A percentile compares a stretch with the other conserved stretches of the same genome.
phyloP scores from a whole-genome alignment of 2,329 filamentous ascomycete genomes.

The Arthrobotrys iridis region DNA sequence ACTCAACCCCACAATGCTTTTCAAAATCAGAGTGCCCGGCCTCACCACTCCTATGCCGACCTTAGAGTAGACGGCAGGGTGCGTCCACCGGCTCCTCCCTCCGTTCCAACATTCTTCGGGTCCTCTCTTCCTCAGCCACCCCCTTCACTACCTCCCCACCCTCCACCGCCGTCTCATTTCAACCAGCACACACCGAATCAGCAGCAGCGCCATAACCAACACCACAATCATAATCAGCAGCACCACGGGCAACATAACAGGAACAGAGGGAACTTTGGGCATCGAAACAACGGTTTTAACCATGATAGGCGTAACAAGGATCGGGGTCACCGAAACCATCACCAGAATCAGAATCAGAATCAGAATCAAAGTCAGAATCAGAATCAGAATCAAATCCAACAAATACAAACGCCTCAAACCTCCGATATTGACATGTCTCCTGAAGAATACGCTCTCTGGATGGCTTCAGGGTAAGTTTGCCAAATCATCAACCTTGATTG shows the following conservation, averaged over 20 bases:
- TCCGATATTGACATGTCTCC: constrained; percentile 49
- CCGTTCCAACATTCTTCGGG: constrained; percentile 48
- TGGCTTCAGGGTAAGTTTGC: constrained; percentile 38
- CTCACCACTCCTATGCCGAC: constrained; percentile 48
- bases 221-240: constrained; percentile 28
- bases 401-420: constrained; percentile 25
- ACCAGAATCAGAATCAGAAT: constrained; percentile 17
- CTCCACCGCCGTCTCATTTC: constrained; percentile 38
- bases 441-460: constrained; percentile 47
- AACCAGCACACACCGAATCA: constrained; percentile 44
- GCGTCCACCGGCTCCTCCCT: constrained; percentile 44
- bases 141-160: constrained; percentile 47
- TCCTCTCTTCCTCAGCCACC: constrained; percentile 50
- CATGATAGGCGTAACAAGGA: constrained; percentile 51
- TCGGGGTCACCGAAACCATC: constrained; percentile 26
- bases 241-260: constrained; percentile 41
- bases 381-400: constrained; percentile 29
- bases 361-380: too few relatives aligned
- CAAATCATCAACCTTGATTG: not conserved
- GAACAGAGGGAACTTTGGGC: constrained; percentile 46
- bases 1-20: constrained; percentile 33
- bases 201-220: constrained; percentile 35
- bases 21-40: constrained; percentile 34
- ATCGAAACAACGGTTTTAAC: constrained; percentile 46
- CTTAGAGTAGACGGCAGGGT: constrained; percentile 45